Conservation (phyloP, 805 yeast genomes). For the Dipodascus albidus region DNA sequence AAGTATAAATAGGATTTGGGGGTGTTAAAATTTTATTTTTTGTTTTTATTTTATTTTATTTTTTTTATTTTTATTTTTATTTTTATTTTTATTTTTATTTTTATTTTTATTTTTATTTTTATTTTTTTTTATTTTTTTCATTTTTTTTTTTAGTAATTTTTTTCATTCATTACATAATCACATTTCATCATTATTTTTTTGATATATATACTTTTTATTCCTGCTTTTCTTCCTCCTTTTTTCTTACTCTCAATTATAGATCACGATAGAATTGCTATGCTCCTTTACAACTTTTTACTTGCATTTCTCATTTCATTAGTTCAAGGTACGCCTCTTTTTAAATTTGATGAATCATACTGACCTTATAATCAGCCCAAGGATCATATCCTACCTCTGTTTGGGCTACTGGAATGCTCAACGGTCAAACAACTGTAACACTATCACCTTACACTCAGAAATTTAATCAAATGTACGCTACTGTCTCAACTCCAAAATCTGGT, state of each 20-base stretch:
- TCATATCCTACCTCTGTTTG: slow-evolving; percentile 26
- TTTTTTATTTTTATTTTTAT: no score
- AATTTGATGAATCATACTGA: background rate
- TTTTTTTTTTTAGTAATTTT: no score
- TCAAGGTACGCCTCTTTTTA: background rate
- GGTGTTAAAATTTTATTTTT: background rate
- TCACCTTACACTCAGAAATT: slow-evolving; percentile 33
- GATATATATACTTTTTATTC: no score
- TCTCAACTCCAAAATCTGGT: slow-evolving; percentile 47
- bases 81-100: no score
- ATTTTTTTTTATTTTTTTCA: no score
- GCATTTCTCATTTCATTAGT: background rate
- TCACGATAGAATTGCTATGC: no score
- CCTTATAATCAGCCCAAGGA: background rate
- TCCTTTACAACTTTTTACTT: background rate
- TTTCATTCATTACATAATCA: no score
- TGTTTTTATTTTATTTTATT: background rate
- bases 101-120: no score
- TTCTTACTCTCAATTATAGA: no score
- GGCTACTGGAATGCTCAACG: slow-evolving; percentile 31
- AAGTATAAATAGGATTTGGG: background rate
- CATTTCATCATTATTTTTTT: background rate
- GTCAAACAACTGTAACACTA: slow-evolving; percentile 24
- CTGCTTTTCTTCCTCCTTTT: background rate
- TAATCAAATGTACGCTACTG: slow-evolving; percentile 24